Conservation (phyloP, 2,329 filamentous ascomycete genomes). For the Fusarium marasasianum region DNA sequence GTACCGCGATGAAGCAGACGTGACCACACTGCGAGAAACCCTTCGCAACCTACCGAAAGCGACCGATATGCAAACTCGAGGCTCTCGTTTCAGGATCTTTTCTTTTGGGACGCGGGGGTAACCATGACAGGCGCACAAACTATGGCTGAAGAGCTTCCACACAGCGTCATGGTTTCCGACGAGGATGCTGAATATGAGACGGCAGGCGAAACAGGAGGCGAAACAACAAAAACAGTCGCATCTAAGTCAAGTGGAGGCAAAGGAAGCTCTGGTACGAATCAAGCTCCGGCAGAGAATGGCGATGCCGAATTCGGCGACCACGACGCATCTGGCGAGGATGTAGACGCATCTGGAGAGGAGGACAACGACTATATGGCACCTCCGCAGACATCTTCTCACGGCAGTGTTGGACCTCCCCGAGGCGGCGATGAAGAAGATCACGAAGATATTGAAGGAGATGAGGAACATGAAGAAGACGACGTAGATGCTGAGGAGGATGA, state of each 20-base stretch:
- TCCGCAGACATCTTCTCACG: conserved; percentile 39
- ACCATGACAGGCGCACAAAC: conserved; percentile 62
- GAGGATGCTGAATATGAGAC: conserved; percentile 58
- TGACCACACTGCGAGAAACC: conserved; percentile 33
- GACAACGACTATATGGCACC: conserved; percentile 48
- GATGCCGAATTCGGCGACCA: conserved; percentile 51
- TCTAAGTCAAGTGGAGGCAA: conserved; percentile 15
- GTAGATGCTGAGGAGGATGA: conserved; percentile 52
- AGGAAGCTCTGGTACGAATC: not conserved
- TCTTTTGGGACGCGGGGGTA: conserved; percentile 41
- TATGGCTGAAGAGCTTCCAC: conserved; percentile 67
- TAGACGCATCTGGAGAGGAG: conserved; percentile 55
- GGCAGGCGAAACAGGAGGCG: conserved; percentile 46
- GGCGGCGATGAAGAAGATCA: conserved; percentile 41
- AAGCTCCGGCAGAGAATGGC: conserved; percentile 40
- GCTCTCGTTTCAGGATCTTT: conserved; percentile 14
- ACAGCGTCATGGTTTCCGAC: conserved; percentile 63
- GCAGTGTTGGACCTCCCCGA: conserved; percentile 44
- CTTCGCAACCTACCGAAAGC: conserved; percentile 33
- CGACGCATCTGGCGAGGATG: conserved; percentile 55
- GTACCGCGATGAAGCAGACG: conserved; percentile 40
- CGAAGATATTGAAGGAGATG: conserved; percentile 41
- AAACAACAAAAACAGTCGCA: conserved; percentile 34
- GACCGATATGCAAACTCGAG: conserved; percentile 46
- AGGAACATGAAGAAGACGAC: conserved; percentile 47